A percentile compares a stretch with the other conserved stretches of the same genome.
Evolutionary conservation across 108 stramenopile species (phyloP).

Genomic region (Parietichytrium sp.): DNA sequence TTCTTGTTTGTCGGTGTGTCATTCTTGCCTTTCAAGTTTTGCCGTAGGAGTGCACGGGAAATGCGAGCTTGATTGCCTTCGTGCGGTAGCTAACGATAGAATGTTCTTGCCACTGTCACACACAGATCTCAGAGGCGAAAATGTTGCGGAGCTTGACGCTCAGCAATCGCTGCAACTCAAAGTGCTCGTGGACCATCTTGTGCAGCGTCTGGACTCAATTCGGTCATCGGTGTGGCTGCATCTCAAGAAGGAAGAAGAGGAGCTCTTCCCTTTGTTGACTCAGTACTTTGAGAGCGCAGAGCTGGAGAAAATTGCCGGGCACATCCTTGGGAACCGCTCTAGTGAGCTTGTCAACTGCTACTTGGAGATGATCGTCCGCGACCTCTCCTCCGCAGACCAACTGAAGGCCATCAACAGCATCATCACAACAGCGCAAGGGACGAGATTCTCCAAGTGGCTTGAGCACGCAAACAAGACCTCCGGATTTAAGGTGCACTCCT

Average conservation of each 20-base stretch:
- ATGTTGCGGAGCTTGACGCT: background rate
- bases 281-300: slow-evolving; percentile 7
- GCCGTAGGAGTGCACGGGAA: too few species aligned
- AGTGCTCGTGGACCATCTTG: background rate
- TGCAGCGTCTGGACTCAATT: background rate
- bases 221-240: background rate
- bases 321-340: slow-evolving; percentile 35
- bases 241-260: slow-evolving; percentile 38
- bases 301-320: slow-evolving; percentile 25
- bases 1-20: background rate
- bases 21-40: too few species aligned
- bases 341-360: slow-evolving; percentile 42
- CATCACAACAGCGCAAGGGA: background rate
- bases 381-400: slow-evolving; percentile 47
- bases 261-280: slow-evolving; percentile 9
- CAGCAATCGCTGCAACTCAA: background rate
- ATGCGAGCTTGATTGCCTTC: too few species aligned
- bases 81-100: too few species aligned
- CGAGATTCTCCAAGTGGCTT: background rate
- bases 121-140: background rate
- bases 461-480: background rate
- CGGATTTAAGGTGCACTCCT: background rate
- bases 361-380: slow-evolving; percentile 56
- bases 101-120: background rate
- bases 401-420: slow-evolving; percentile 7